These are phyloP conservation scores for Neostapfia colusana DNA, from an alignment of 176 grass and related monocot genomes.

Conservation along the genomic window DNA sequence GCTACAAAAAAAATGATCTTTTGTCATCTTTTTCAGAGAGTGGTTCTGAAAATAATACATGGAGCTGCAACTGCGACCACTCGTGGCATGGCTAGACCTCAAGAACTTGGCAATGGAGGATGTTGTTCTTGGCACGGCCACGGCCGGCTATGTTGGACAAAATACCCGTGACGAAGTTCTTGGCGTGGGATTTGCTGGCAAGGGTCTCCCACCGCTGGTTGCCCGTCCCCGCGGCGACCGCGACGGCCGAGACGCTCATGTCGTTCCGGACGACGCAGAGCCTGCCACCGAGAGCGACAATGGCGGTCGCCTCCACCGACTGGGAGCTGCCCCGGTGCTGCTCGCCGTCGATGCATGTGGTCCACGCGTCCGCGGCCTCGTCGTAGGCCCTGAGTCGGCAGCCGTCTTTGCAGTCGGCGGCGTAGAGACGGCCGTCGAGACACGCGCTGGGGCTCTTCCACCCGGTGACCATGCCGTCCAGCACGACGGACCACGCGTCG, in stretches of 20 bases:
- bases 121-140: slow-evolving; percentile 43
- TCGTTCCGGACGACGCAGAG: slow-evolving; percentile 78
- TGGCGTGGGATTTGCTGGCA: slow-evolving; percentile 49
- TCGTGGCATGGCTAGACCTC: slow-evolving; percentile 40
- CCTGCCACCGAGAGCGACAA: slow-evolving; percentile 56
- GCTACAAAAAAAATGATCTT: background rate
- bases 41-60: background rate
- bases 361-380: slow-evolving; percentile 48
- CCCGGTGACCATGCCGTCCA: slow-evolving; percentile 64
- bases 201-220: slow-evolving; percentile 54
- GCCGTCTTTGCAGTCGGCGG: slow-evolving; percentile 71
- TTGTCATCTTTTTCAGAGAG: background rate
- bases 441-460: slow-evolving; percentile 72
- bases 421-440: slow-evolving; percentile 59
- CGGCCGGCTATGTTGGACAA: slow-evolving; percentile 54
- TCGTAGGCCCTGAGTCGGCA: slow-evolving; percentile 69
- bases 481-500: slow-evolving; percentile 49
- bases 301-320: slow-evolving; percentile 59
- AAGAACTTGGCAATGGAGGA: slow-evolving; percentile 85
- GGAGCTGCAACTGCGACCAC: background rate
- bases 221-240: slow-evolving; percentile 31
- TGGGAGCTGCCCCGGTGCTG: slow-evolving; percentile 64
- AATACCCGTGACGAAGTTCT: slow-evolving; percentile 58
- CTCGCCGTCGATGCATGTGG: slow-evolving; percentile 42
- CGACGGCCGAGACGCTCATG: slow-evolving; percentile 70